Percentiles rank a stretch among this genome's conserved stretches.
phyloP scores from a whole-genome alignment of 306 rosid species.

The Arachis hypogaea region DNA sequence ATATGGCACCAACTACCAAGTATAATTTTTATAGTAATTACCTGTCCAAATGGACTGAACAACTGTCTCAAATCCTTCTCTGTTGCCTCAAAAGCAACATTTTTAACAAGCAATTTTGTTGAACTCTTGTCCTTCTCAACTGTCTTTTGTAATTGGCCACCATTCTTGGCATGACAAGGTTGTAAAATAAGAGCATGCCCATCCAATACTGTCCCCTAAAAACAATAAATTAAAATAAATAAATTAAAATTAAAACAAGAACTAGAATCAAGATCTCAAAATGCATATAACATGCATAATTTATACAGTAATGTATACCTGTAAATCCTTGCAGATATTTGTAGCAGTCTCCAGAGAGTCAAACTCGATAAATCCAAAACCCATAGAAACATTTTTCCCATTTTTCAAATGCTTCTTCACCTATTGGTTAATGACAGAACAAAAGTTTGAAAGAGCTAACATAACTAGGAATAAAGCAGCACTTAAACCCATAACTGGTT shows the following conservation, averaged over 20 bases:
- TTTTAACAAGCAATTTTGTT: slow-evolving; percentile 78
- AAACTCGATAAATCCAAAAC: slow-evolving; percentile 87
- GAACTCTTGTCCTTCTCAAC: slow-evolving; percentile 76
- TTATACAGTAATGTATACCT: slow-evolving; percentile 54
- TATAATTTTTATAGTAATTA: slow-evolving; percentile 40
- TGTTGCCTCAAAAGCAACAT: slow-evolving; percentile 91
- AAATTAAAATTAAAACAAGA: slow-evolving; percentile 25
- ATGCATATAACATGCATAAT: slow-evolving; percentile 18
- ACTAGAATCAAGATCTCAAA: slow-evolving; percentile 38
- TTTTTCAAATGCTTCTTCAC: slow-evolving; percentile 85
- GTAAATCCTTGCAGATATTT: slow-evolving; percentile 63
- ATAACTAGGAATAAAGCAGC: slow-evolving; percentile 11
- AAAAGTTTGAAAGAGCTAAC: slow-evolving; percentile 10
- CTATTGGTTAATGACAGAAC: slow-evolving; percentile 46
- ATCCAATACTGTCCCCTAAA: slow-evolving; percentile 85
- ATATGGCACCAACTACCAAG: slow-evolving; percentile 6
- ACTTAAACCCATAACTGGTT: slow-evolving; percentile 28
- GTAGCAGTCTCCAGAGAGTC: slow-evolving; percentile 81
- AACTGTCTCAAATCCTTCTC: slow-evolving; percentile 83
- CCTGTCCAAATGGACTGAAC: slow-evolving; percentile 96
- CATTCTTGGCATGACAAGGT: slow-evolving; percentile 73
- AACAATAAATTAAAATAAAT: neutral
- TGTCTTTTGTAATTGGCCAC: slow-evolving; percentile 52
- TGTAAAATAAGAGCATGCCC: slow-evolving; percentile 84
- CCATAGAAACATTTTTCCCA: slow-evolving; percentile 87